Percentiles rank a stretch among this genome's conserved stretches.
Conservation (phyloP, 352 stramenopile species). For the Phytopythium mirpurense region DNA sequence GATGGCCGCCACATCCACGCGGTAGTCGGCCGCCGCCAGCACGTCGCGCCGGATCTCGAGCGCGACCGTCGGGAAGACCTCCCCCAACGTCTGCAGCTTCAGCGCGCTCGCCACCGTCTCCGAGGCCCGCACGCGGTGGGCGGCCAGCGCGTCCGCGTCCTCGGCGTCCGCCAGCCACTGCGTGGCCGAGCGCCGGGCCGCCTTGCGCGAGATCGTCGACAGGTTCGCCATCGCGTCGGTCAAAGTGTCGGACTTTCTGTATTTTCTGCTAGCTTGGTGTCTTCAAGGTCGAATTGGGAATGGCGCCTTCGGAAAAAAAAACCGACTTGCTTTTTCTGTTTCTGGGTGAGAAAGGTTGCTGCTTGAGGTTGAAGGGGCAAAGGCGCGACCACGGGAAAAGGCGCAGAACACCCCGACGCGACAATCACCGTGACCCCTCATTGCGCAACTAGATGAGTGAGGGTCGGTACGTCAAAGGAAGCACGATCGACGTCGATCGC, state of each 20-base stretch:
- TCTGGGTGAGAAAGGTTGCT: not conserved
- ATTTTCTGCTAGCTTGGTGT: not conserved
- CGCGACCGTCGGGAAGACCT: constrained; percentile 50
- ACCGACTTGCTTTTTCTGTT: not conserved
- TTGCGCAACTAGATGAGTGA: not conserved
- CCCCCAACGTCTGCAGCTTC: constrained; percentile 38
- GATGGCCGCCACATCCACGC: constrained; percentile 50
- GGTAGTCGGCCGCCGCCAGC: constrained; percentile 55
- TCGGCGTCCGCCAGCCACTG: constrained; percentile 29
- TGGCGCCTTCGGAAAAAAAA: not conserved
- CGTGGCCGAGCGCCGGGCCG: constrained; percentile 11
- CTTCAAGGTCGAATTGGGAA: not conserved
- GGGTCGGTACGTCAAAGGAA: not conserved
- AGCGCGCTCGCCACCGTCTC: constrained; percentile 35
- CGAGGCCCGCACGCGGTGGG: constrained; percentile 19
- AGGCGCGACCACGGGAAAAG: constrained; percentile 25
- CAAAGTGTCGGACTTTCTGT: no score
- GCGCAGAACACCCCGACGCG: constrained; percentile 17
- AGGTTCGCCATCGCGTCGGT: constrained; percentile 1
- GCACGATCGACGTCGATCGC: constrained; percentile 12
- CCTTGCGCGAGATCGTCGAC: not conserved
- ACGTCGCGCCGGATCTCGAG: constrained; percentile 54
- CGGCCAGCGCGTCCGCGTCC: constrained; percentile 20
- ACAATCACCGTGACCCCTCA: constrained; percentile 4
- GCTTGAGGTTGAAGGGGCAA: constrained; percentile 3